phyloP scores from a whole-genome alignment of 1,284 basidiomycete genomes.

The Porphyrellus sp. region DNA sequence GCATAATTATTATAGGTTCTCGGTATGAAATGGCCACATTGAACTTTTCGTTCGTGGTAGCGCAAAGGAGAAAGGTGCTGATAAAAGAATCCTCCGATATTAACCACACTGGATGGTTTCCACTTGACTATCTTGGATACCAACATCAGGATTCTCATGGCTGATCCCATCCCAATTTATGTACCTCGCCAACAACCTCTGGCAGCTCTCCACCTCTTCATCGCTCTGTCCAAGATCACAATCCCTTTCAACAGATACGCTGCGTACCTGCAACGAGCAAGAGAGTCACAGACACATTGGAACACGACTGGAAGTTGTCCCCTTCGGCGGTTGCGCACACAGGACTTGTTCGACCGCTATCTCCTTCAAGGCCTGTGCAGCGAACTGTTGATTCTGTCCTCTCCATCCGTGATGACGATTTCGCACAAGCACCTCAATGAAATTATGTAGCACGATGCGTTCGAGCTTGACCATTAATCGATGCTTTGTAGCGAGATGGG shows the following conservation, averaged over 20 bases:
- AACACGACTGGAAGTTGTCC: neutral
- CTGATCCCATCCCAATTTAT: neutral
- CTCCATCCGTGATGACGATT: slow-evolving; percentile 1
- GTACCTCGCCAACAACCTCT: neutral
- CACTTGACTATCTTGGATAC: neutral
- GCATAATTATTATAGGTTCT: neutral
- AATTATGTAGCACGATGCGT: neutral
- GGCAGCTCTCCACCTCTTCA: neutral
- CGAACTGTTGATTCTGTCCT: neutral
- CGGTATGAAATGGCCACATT: neutral
- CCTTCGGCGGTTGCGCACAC: neutral
- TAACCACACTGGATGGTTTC: neutral
- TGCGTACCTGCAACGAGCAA: slow-evolving; percentile 1
- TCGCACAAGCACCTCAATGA: neutral
- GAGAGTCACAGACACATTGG: slow-evolving; percentile 1
- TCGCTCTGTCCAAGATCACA: neutral
- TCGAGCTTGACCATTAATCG: slow-evolving; percentile 2
- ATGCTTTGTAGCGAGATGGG: neutral
- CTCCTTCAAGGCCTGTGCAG: slow-evolving; percentile 1
- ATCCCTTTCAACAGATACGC: neutral
- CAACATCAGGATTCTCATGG: neutral
- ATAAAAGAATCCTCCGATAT: neutral
- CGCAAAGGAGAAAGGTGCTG: neutral
- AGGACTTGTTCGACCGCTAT: neutral
- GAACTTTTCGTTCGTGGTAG: neutral